Percentiles rank a stretch among this genome's conserved stretches.
phyloP scores from a whole-genome alignment of 768 basidiomycete genomes.

The Sporobolomyces roseus region DNA sequence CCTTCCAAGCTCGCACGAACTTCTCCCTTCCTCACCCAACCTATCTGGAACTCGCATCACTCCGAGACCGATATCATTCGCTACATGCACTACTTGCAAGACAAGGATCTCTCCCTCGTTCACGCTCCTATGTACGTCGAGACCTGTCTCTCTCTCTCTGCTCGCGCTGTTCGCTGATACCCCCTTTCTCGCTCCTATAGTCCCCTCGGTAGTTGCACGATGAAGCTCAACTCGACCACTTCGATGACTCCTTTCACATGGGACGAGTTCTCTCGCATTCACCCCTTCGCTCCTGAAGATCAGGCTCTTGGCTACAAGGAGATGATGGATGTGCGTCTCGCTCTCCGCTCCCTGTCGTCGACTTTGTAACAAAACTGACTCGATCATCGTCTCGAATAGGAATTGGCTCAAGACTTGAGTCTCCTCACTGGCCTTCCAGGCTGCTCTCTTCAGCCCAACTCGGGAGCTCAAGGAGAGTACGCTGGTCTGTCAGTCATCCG shows the following conservation, averaged over 20 bases:
- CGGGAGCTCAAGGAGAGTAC: conserved; percentile 96
- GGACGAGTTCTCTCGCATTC: conserved; percentile 83
- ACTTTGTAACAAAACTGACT: neutral
- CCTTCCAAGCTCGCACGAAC: conserved; percentile 54
- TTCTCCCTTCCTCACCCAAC: conserved; percentile 72
- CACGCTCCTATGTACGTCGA: conserved; percentile 75
- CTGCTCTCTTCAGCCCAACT: conserved; percentile 96
- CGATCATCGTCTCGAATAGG: conserved; percentile 53
- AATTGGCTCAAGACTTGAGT: conserved; percentile 84
- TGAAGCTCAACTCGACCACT: conserved; percentile 81
- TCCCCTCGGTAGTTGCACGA: conserved; percentile 47
- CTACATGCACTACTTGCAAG: conserved; percentile 82
- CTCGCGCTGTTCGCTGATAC: neutral
- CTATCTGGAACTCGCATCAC: conserved; percentile 93
- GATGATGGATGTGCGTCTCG: conserved; percentile 58
- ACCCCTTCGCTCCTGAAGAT: conserved; percentile 85
- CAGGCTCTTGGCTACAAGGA: conserved; percentile 83
- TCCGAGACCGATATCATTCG: conserved; percentile 99
- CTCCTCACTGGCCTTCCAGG: conserved; percentile 94
- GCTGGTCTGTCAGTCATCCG: conserved; percentile 90
- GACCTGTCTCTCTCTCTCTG: neutral
- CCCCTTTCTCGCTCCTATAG: conserved; percentile 2
- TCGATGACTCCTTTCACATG: conserved; percentile 96
- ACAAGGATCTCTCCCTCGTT: conserved; percentile 88
- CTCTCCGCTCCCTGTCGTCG: neutral